Conservation (phyloP, 257 asterid species). For the Jaltomata sinuosa region DNA sequence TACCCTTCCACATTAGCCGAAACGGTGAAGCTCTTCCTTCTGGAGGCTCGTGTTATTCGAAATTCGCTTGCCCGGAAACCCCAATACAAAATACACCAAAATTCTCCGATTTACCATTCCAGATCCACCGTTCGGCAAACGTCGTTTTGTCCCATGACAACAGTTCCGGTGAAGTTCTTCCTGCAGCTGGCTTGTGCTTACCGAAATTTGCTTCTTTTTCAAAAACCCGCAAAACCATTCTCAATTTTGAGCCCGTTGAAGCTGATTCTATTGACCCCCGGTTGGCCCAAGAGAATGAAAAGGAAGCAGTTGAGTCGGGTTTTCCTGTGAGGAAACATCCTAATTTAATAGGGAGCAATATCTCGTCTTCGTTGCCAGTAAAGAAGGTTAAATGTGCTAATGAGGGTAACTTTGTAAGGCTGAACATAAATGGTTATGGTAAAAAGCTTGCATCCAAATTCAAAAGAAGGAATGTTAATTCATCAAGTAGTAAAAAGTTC, state of each 20-base stretch:
- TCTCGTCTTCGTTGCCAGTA: conserved; percentile 13
- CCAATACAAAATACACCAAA: conserved; percentile 4
- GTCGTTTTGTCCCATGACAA: conserved; percentile 7
- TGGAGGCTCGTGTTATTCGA: not conserved
- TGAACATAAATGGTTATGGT: conserved; percentile 86
- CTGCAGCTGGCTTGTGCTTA: conserved; percentile 37
- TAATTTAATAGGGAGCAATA: conserved; percentile 38
- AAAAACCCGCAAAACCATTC: conserved; percentile 24
- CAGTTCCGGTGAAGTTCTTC: conserved; percentile 16
- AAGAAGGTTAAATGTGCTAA: conserved; percentile 42
- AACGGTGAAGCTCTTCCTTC: not conserved
- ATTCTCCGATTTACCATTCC: conserved; percentile 27
- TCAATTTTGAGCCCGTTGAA: conserved; percentile 40
- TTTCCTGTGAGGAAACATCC: conserved; percentile 28
- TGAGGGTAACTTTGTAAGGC: conserved; percentile 94
- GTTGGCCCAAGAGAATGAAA: not conserved
- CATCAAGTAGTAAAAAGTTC: conserved; percentile 35
- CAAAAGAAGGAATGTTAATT: conserved; percentile 28
- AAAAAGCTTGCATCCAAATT: conserved; percentile 51
- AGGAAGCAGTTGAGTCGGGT: not conserved
- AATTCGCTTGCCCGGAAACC: not conserved
- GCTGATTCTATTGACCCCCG: conserved; percentile 11
- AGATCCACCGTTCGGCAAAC: conserved; percentile 28
- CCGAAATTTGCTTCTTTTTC: conserved; percentile 47
- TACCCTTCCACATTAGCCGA: not conserved